Evolutionary conservation across 768 basidiomycete species (phyloP).

Genomic region (Leccinum rimulosum): DNA sequence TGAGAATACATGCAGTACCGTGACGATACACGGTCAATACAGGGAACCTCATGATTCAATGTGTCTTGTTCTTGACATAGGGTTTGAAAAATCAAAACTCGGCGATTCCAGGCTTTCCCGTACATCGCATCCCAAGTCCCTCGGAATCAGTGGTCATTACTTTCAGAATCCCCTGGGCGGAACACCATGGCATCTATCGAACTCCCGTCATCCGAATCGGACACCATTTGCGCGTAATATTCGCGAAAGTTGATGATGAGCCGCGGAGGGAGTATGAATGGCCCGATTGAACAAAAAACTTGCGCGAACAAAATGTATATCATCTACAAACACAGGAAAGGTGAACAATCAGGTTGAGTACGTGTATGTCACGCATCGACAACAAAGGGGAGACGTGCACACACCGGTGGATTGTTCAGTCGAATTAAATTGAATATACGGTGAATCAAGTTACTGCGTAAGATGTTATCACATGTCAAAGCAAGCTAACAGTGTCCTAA

Average conservation of each 20-base stretch:
- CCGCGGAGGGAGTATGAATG: constrained; percentile 8
- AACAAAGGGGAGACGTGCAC: background rate
- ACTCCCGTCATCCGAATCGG: constrained; percentile 1
- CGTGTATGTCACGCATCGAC: background rate
- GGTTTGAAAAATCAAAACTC: background rate
- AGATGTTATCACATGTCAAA: background rate
- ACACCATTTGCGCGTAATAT: background rate
- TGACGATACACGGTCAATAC: background rate
- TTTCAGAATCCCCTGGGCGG: background rate
- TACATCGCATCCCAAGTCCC: background rate
- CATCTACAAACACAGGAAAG: background rate
- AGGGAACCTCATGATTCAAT: background rate
- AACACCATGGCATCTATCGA: constrained; percentile 8
- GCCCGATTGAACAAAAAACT: constrained; percentile 1
- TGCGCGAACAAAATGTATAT: background rate
- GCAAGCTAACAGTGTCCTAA: background rate
- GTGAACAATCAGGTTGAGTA: background rate
- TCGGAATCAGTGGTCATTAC: background rate
- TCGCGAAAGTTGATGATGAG: constrained; percentile 11
- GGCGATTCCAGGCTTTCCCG: background rate
- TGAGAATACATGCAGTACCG: background rate
- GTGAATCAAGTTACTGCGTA: background rate
- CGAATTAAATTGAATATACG: background rate
- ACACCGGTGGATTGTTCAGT: background rate
- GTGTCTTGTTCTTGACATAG: background rate